These are phyloP conservation scores for Malassezia furfur DNA, from an alignment of 1,284 basidiomycete species.

Conservation along the genomic window DNA sequence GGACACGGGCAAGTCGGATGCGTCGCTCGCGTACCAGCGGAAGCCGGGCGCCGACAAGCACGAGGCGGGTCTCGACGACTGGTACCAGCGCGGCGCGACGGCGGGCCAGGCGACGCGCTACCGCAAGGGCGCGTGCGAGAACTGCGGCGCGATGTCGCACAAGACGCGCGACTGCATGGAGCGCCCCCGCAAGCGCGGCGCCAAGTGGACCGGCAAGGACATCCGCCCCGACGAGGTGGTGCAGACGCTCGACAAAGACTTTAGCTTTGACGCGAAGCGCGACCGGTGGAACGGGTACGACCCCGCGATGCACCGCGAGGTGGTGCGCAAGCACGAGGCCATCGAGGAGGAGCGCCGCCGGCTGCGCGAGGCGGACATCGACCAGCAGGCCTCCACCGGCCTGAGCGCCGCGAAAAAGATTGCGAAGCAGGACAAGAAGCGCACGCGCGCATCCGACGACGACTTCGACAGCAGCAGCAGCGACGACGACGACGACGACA, in stretches of 20 bases:
- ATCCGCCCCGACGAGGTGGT: slow-evolving; percentile 85
- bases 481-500: slow-evolving; percentile 44
- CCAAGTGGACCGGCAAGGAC: slow-evolving; percentile 80
- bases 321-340: slow-evolving; percentile 82
- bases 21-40: slow-evolving; percentile 80
- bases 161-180: slow-evolving; percentile 85
- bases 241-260: slow-evolving; percentile 58
- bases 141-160: slow-evolving; percentile 94
- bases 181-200: slow-evolving; percentile 88
- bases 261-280: slow-evolving; percentile 84
- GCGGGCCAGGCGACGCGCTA: slow-evolving; percentile 87
- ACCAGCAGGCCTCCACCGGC: slow-evolving; percentile 63
- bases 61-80: slow-evolving; percentile 67
- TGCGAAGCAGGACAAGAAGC: slow-evolving; percentile 61
- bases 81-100: slow-evolving; percentile 83
- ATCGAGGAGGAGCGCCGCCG: slow-evolving; percentile 81
- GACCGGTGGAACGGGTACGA: slow-evolving; percentile 99
- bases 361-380: slow-evolving; percentile 88
- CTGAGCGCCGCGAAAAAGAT: slow-evolving; percentile 62
- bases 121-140: slow-evolving; percentile 95
- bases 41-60: slow-evolving; percentile 60
- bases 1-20: slow-evolving; percentile 67
- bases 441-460: slow-evolving; percentile 18
- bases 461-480: slow-evolving; percentile 78
- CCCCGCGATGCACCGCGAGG: slow-evolving; percentile 67